These are phyloP conservation scores for Trypanosoma avium DNA, from an alignment of 208 protist species.

Conservation along the genomic window DNA sequence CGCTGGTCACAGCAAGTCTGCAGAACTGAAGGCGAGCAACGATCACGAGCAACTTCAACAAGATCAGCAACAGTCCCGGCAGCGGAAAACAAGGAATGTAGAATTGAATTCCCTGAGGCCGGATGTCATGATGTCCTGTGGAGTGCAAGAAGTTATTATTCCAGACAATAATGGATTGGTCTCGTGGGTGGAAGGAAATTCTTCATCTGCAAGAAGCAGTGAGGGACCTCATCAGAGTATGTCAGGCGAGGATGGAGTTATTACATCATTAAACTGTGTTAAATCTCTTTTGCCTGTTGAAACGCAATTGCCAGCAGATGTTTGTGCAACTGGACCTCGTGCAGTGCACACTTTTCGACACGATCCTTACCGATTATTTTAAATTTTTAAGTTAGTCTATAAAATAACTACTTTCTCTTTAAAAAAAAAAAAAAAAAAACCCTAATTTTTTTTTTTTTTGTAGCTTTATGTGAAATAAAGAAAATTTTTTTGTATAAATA, in stretches of 20 bases:
- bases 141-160: neutral
- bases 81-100: neutral
- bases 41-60: neutral
- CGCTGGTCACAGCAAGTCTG: slow-evolving; percentile 13
- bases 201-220: neutral
- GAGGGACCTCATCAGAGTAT: neutral
- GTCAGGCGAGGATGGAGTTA: neutral
- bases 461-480: too few relatives aligned
- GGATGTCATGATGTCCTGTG: neutral
- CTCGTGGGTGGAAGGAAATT: neutral
- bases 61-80: neutral
- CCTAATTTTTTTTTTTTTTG: too few relatives aligned
- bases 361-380: slow-evolving; percentile 10
- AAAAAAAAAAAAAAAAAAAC: too few relatives aligned
- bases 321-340: neutral
- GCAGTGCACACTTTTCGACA: slow-evolving; percentile 3
- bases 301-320: neutral
- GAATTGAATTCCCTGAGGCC: neutral
- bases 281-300: neutral
- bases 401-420: too few relatives aligned
- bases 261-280: neutral
- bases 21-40: neutral
- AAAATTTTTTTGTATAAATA: too few relatives aligned
- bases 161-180: neutral
- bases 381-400: too few relatives aligned